Percentiles rank a stretch among this genome's conserved stretches.
Conservation (phyloP, 2,329 filamentous ascomycete species). For the Pleurostoma richardsiae region DNA sequence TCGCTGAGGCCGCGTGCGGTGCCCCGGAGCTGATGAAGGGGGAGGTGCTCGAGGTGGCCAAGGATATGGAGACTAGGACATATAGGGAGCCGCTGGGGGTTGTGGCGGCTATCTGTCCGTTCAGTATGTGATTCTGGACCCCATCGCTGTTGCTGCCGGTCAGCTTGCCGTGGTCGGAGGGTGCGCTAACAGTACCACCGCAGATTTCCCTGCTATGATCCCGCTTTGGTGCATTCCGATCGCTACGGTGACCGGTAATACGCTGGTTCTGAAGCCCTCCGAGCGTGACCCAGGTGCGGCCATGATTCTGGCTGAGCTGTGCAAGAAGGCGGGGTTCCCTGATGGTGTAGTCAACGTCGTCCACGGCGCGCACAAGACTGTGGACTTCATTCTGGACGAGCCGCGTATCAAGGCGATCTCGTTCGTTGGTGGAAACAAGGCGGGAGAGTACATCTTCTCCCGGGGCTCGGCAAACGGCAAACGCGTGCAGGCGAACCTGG, state of each 20-base stretch:
- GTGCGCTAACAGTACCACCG: not conserved
- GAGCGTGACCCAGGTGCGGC: constrained; percentile 79
- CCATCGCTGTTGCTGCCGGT: too few species aligned
- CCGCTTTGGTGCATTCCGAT: constrained; percentile 88
- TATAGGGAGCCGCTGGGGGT: constrained; percentile 80
- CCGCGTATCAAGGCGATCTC: constrained; percentile 80
- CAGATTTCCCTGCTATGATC: constrained; percentile 89
- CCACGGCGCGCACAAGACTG: constrained; percentile 73
- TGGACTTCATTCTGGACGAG: constrained; percentile 83
- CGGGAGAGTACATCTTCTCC: constrained; percentile 79
- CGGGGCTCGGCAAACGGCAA: constrained; percentile 80
- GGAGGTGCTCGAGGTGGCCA: constrained; percentile 78
- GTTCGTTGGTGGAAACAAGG: constrained; percentile 85
- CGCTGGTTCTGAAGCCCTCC: constrained; percentile 78
- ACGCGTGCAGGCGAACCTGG: constrained; percentile 82
- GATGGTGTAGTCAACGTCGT: constrained; percentile 78
- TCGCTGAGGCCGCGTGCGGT: constrained; percentile 76
- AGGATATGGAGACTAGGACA: constrained; percentile 84
- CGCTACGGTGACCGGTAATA: constrained; percentile 79
- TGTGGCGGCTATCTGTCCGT: constrained; percentile 79
- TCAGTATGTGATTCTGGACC: constrained; percentile 52
- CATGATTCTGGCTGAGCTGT: constrained; percentile 81
- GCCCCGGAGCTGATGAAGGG: constrained; percentile 80
- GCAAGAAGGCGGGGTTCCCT: constrained; percentile 75
- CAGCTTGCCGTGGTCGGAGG: not conserved